phyloP scores from a whole-genome alignment of 257 asterid genomes.

The Buddleja alternifolia region DNA sequence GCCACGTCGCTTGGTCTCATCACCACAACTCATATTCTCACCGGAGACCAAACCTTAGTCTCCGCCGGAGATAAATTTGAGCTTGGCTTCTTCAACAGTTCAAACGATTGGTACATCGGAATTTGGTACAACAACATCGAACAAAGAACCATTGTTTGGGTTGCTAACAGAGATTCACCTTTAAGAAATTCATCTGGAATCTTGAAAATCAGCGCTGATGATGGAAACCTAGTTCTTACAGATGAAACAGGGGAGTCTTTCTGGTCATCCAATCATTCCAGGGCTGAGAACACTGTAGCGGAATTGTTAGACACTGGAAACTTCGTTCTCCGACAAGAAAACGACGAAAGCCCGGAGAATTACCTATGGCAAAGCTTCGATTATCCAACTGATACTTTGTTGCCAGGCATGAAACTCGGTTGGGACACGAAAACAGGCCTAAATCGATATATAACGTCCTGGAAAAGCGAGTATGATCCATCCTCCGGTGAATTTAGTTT shows the following conservation, averaged over 20 bases:
- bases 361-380: conserved; percentile 80
- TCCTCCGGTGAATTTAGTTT: conserved; percentile 74
- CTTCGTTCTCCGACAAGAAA: conserved; percentile 49
- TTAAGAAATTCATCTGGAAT: conserved; percentile 53
- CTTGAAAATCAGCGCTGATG: conserved; percentile 46
- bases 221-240: conserved; percentile 48
- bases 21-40: conserved; percentile 41
- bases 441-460: conserved; percentile 59
- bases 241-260: conserved; percentile 43
- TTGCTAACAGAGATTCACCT: conserved; percentile 78
- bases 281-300: conserved; percentile 38
- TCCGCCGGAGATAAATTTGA: conserved; percentile 57
- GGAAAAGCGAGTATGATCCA: conserved; percentile 71
- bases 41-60: conserved; percentile 40
- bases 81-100: conserved; percentile 62
- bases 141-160: conserved; percentile 67
- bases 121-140: conserved; percentile 62
- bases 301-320: conserved; percentile 69
- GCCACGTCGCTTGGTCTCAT: conserved; percentile 43
- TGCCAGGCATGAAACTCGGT: conserved; percentile 92
- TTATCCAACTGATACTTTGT: conserved; percentile 75
- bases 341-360: conserved; percentile 32
- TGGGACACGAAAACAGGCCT: conserved; percentile 79
- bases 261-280: conserved; percentile 62
- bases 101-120: conserved; percentile 57